Evolutionary conservation across 805 yeast genomes (phyloP), one percentile per base, ranked within the genome.

Genomic region (Candida adriatica): DNA sequence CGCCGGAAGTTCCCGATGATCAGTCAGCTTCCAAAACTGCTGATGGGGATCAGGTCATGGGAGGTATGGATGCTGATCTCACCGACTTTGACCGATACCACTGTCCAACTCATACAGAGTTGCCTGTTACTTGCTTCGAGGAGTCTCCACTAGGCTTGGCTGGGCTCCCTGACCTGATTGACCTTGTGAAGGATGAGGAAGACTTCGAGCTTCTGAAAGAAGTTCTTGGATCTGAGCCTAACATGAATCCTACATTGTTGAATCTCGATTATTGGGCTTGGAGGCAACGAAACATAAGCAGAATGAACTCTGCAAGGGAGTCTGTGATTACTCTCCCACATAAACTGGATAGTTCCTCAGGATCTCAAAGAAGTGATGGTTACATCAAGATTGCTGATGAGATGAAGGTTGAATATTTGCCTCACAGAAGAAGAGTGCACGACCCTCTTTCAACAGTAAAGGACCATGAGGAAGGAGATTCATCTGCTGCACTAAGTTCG

Each of bases 391-490:
- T 85, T 23, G 70, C 80, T 0, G 95, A 87, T 42, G 65, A 73
- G 0, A 67, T 76, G 26, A 88, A 88, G 53, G 62, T 73, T 10
- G 80, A 74, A 37, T 88, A 85, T 50, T 61, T 88, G 33, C 92
- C 94, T 2, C 96, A 87, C 54, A 76, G 92, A 30, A 72, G 84
- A 37, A 75, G 70, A 45, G 57, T 71, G 1, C 73, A 79, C 41
- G 64, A 65, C 32, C 90, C 88, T n/a, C 58, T 83, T 39, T 79
- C 75, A 36, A 82, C 90, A 0, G 70, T 83, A n/a, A 78, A 74
- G 39, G 75, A 73, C 39, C 79, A 71, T 29, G 79, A 70, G 18
- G 78, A 73, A 14, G 70, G 64, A 14, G 61, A 57, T 8, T 46
- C 52, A 6, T 38, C 59, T 18, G 66, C 61, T 34, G 53, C 68